Conservation (phyloP, 306 rosid genomes). For the Trichosanthes cucumerina region DNA sequence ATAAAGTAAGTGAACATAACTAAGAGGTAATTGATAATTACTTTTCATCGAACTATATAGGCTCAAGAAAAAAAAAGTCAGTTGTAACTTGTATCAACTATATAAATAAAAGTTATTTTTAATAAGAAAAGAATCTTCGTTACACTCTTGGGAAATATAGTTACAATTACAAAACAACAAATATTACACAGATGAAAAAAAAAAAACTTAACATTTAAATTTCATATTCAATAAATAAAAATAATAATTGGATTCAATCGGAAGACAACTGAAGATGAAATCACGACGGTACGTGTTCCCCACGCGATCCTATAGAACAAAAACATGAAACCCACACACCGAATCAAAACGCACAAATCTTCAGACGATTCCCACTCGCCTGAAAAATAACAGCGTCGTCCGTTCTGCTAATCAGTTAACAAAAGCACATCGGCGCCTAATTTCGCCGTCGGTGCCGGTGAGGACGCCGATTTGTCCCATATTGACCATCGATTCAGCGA, state of each 20-base stretch:
- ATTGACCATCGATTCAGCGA: slow-evolving; percentile 27
- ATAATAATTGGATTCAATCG: neutral
- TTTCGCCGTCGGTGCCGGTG: slow-evolving; percentile 28
- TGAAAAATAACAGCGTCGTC: neutral
- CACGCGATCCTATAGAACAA: neutral
- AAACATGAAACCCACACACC: neutral
- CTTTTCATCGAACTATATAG: too few species aligned
- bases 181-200: too few species aligned
- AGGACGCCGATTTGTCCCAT: slow-evolving; percentile 32
- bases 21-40: too few species aligned
- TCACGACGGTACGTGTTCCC: neutral
- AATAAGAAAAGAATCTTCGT: too few species aligned
- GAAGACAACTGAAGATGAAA: neutral
- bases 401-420: neutral
- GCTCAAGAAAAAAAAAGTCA: too few species aligned
- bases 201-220: neutral
- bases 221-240: neutral
- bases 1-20: too few species aligned
- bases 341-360: neutral
- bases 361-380: neutral
- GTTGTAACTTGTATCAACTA: too few species aligned
- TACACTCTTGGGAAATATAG: too few species aligned
- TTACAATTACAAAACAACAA: too few species aligned
- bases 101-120: too few species aligned
- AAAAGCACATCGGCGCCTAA: slow-evolving; percentile 19